Base-by-base conservation (phyloP, 169 alveolate species). In the Plasmodium coatneyi region DNA sequence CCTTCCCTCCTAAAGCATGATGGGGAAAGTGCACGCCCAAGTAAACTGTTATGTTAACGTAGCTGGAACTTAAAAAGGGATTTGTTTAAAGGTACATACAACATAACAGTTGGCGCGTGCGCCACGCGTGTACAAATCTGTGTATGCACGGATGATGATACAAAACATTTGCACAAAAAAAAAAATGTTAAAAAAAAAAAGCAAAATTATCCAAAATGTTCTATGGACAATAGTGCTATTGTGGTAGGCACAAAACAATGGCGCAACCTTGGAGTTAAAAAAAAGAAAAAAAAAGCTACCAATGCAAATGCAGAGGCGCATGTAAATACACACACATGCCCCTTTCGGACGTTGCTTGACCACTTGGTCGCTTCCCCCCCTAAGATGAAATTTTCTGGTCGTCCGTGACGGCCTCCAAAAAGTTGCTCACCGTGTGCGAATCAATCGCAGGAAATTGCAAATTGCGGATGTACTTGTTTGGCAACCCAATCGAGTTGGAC, bases 361-460 rank as follows among this genome's bases (percentile, higher is more conserved):
- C 25, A 9, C 6, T 76, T 76, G n/a, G 0, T 22, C 25, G 83
- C 32, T 22, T 10, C 5, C 0, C 54, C n/a, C 76, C 10, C 12
- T 81, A 83, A 71, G 92, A 83, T 0, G 92, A 71, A 34, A 83
- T 83, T 36, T 83, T 83, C 82, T 83, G 92, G 32, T 83, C 92
- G 34, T 83, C 92, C n/a, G 92, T 46, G 39, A 83, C 92, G 5
- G 93, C 81, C 34, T 86, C 93, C 46, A 84, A 32, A 78, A 86
- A 86, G 46, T 86, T 86, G 22, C 80, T 86, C 5, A 86, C 84
- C 0, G 84, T 34, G 46, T 86, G 93, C 4, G 84, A 74, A 66
- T 86, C 84, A 34, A 86, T 86, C 0, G 84, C 12, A 1, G 93
- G 72, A 39, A 86, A 86, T 12, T 70, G 80, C 30, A 74, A 76